Evolutionary conservation across 352 stramenopile species (phyloP), one percentile per base, ranked within the genome.

Genomic region (Phytophthora constricta): DNA sequence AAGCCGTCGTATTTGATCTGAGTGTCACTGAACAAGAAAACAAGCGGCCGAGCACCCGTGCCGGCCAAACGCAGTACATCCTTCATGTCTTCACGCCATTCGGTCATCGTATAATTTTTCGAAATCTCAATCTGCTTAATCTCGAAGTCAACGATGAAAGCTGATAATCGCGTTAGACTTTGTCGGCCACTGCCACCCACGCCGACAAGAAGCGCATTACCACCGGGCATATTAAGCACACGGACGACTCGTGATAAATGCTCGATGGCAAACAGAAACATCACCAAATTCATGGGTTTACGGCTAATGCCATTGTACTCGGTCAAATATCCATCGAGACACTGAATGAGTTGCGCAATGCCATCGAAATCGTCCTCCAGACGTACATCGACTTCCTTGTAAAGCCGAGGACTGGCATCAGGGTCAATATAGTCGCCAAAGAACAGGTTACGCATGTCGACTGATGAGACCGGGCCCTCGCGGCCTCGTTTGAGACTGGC

Each of bases 1-100:
- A 98, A 98, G n/a, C 85, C 86, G 45, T 98, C 95, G 70, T 97
- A 96, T 70, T 98, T 98, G 74, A 98, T 98, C 65, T 98, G 96
- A 2, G 96, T 98, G 63, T 98, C 96, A 46, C 86, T 97, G 61
- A 98, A 98, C 11, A 98, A 66, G 62, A 98, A 98, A 2, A 97
- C 91, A 25, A 98, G 77, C 14, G 94, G 90, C 4, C 84, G 76
- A 7, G 77, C 71, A 25, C 95, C 95, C 0, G 90, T 96, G 7
- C 95, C 96, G 14, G 94, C 95, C 17, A 89, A 77, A 20, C 87
- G 93, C 14, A 98, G 72, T 7, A 98, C 91, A 28, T 91, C 80
- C 54, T 98, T 98, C 77, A 98, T 92, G 62, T 98, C 96, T 70
- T 98, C 95, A 45, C 94, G 82, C 96, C 96, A 98, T 66, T 98